A percentile compares a stretch with the other conserved stretches of the same genome.
Evolutionary conservation across 176 grass and related monocot species (phyloP).

Genomic region (Raddia guianensis): DNA sequence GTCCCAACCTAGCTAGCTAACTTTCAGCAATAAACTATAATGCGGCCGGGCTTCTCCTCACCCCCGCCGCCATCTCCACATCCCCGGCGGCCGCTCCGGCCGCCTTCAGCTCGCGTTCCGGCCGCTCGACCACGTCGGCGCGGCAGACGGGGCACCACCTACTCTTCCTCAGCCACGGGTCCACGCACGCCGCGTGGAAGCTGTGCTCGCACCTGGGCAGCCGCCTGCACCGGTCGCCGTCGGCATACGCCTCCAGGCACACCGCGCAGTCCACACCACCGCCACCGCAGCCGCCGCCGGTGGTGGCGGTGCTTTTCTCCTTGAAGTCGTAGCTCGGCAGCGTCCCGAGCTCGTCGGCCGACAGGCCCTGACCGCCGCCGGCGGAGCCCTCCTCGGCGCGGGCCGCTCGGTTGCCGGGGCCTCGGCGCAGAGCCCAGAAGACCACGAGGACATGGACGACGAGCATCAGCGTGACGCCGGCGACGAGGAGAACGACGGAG

Average conservation of each 20-base stretch:
- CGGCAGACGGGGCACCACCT: conserved; percentile 64
- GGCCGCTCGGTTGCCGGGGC: background rate
- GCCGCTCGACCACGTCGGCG: conserved; percentile 19
- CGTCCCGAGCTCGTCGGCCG: conserved; percentile 35
- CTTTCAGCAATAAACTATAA: conserved; percentile 4
- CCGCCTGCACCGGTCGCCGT: conserved; percentile 54
- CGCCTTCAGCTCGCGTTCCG: background rate
- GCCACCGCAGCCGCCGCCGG: background rate
- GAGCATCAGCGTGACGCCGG: conserved; percentile 41
- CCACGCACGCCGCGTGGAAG: conserved; percentile 72
- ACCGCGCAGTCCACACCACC: conserved; percentile 47
- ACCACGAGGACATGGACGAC: conserved; percentile 33
- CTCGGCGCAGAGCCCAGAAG: conserved; percentile 29
- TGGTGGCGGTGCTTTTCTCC: no score
- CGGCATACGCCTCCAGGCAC: conserved; percentile 58
- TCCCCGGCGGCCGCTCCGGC: background rate
- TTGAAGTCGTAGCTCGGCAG: conserved; percentile 59
- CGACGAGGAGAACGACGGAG: conserved; percentile 31
- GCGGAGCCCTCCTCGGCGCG: background rate
- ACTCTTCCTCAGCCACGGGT: conserved; percentile 67
- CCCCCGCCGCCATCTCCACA: background rate
- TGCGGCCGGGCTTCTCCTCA: background rate
- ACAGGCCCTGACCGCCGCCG: conserved; percentile 35
- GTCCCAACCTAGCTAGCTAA: background rate
- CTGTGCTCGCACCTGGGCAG: conserved; percentile 65